Evolutionary conservation across 2,329 filamentous ascomycete species (phyloP), one percentile per base, ranked within the genome.

Genomic region (Penicillium sp.): DNA sequence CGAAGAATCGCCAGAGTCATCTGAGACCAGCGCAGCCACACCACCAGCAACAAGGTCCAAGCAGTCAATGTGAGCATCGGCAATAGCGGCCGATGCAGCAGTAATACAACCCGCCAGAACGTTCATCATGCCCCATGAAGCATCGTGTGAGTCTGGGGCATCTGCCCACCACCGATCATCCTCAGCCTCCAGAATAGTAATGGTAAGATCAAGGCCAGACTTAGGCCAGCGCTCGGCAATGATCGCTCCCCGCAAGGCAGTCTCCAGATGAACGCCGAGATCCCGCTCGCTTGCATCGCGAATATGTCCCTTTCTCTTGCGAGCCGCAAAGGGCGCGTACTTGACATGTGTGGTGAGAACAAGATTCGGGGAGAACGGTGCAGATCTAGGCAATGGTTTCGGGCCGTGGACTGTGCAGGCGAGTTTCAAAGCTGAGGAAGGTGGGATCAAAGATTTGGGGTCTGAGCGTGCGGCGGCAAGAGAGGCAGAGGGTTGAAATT

Each of bases 201-300:
- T 86, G 18, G 96, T 88, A 40, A 99, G 87, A 71, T 99, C 94
- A n/a, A 96, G 87, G 43, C 91, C 92, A 72, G 91, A 96, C 80
- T 99, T 99, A n/a, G 94, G 94, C 90, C 93, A 99, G 55, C 93
- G 82, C 71, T 97, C 92, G 14, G 91, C 92, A 68, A 97, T 93
- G 49, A 97, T 86, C 7, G 91, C 89, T 1, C 93, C 93, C 31
- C 92, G 85, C 49, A 99, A 80, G 25, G 94, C 92, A 15, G 91
- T 93, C 74, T 97, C 92, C 3, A 99, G 79, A 71, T 97, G 93
- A 11, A 92, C 89, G 12, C 90, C 90, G 2, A 99, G 81, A 70
- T 99, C 94, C 49, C 92, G 85, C 77, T 99, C 94, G 58, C 83
- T 88, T 15, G 88, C 82, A 72, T 97, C 93, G 45, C 92, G 86